Evolutionary conservation across 2,329 filamentous ascomycete species (phyloP).

Genomic region (Colletotrichum salicis): DNA sequence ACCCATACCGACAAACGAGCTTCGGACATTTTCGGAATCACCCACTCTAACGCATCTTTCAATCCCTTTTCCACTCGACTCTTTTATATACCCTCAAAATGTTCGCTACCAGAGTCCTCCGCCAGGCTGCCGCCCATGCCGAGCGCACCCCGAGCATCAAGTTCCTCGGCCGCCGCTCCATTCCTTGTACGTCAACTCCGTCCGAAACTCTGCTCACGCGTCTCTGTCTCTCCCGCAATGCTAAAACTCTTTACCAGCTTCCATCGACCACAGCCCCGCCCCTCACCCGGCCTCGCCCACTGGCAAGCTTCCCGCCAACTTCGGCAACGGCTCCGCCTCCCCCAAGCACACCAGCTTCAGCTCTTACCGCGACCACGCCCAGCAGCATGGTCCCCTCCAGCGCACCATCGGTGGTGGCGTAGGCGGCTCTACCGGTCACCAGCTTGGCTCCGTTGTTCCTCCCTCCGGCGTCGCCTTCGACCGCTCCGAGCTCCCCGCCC

Average conservation of each 20-base stretch:
- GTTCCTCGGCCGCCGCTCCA: constrained; percentile 69
- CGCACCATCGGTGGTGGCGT: constrained; percentile 63
- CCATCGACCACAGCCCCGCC: constrained; percentile 77
- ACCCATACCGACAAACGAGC: background rate
- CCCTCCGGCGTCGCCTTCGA: constrained; percentile 85
- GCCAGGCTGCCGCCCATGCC: constrained; percentile 68
- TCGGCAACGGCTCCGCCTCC: constrained; percentile 48
- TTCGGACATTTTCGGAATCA: background rate
- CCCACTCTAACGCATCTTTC: background rate
- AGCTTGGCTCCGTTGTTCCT: constrained; percentile 78
- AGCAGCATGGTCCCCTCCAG: constrained; percentile 80
- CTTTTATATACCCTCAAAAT: constrained; percentile 48
- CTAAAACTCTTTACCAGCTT: constrained; percentile 59
- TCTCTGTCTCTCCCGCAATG: background rate
- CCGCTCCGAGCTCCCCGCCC: constrained; percentile 83
- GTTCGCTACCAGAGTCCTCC: constrained; percentile 66
- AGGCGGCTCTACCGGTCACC: constrained; percentile 73
- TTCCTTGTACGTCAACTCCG: constrained; percentile 61
- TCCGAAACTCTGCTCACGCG: background rate
- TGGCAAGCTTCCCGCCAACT: constrained; percentile 68
- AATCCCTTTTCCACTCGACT: background rate
- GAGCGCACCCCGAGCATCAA: constrained; percentile 71
- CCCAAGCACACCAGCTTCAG: constrained; percentile 73
- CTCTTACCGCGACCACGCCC: constrained; percentile 80
- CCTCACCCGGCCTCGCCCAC: constrained; percentile 78